Evolutionary conservation across 805 yeast genomes (phyloP).

Genomic region (Wickerhamiella hasegawae): DNA sequence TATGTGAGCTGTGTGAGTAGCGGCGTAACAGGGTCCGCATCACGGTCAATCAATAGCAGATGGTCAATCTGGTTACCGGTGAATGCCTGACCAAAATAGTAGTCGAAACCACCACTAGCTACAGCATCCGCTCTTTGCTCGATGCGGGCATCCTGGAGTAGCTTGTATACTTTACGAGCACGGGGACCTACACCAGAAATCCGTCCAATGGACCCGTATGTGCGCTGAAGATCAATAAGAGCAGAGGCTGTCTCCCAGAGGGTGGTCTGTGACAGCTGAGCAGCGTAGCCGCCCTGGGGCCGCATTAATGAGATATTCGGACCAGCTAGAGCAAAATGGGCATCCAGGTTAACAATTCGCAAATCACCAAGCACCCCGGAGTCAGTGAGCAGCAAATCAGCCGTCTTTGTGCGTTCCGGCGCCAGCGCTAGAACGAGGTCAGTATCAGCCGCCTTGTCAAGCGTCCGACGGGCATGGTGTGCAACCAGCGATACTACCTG

Average conservation of each 20-base stretch:
- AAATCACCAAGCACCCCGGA: constrained; percentile 29
- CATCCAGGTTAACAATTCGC: constrained; percentile 26
- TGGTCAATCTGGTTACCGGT: constrained; percentile 30
- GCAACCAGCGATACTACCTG: constrained; percentile 7
- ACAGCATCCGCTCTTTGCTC: constrained; percentile 19
- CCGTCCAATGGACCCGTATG: constrained; percentile 34
- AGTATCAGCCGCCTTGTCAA: neutral
- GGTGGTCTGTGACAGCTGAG: constrained; percentile 30
- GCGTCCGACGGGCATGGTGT: constrained; percentile 2
- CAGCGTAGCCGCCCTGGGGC: constrained; percentile 24
- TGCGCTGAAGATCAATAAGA: constrained; percentile 29
- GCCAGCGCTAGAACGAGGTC: constrained; percentile 10
- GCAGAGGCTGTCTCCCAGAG: constrained; percentile 34
- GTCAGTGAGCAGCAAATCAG: constrained; percentile 19
- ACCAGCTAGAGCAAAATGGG: constrained; percentile 23
- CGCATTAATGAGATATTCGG: constrained; percentile 26
- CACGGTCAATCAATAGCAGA: constrained; percentile 63
- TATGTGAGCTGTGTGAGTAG: constrained; percentile 65
- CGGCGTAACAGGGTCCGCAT: constrained; percentile 56
- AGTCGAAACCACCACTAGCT: constrained; percentile 13
- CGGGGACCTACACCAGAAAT: constrained; percentile 44
- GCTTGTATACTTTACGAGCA: constrained; percentile 33
- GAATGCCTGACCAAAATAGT: constrained; percentile 18
- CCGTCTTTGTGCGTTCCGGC: constrained; percentile 17
- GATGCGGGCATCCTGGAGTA: constrained; percentile 20